These are phyloP conservation scores for Eutrema salsugineum DNA, from an alignment of 441 rosid species.

Conservation along the genomic window DNA sequence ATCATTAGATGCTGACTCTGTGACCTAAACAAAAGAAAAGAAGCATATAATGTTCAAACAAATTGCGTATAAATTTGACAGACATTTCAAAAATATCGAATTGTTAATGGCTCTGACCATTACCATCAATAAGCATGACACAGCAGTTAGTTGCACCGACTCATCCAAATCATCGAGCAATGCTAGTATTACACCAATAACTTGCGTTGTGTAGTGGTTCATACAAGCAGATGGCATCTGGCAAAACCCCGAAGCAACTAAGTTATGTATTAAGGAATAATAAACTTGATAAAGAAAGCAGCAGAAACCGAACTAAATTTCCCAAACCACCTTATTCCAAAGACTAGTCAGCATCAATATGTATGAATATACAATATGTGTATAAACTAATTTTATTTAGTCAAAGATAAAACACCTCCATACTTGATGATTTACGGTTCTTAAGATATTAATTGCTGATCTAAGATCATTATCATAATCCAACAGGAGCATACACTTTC, in stretches of 20 bases:
- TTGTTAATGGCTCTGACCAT: conserved; percentile 5
- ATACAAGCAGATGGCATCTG: conserved; percentile 93
- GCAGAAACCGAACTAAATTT: background rate
- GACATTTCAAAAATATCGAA: conserved; percentile 1
- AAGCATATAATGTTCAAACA: conserved; percentile 3
- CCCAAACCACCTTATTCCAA: background rate
- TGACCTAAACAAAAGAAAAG: conserved; percentile 51
- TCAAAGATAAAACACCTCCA: background rate
- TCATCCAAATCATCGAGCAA: conserved; percentile 92
- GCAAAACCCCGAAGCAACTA: conserved; percentile 16
- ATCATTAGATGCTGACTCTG: conserved; percentile 72
- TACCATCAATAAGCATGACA: conserved; percentile 88
- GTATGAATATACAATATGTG: background rate
- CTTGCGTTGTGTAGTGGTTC: conserved; percentile 76
- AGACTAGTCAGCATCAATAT: background rate
- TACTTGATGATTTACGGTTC: background rate
- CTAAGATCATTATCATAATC: background rate
- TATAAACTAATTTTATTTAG: background rate
- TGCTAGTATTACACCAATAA: conserved; percentile 85
- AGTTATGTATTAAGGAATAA: conserved; percentile 9
- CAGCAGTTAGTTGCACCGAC: conserved; percentile 94
- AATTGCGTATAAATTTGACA: background rate
- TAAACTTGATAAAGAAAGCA: background rate
- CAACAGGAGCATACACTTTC: background rate
- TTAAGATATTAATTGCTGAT: background rate